phyloP scores from a whole-genome alignment of 2,329 filamentous ascomycete genomes.

The Neonectria sp. region DNA sequence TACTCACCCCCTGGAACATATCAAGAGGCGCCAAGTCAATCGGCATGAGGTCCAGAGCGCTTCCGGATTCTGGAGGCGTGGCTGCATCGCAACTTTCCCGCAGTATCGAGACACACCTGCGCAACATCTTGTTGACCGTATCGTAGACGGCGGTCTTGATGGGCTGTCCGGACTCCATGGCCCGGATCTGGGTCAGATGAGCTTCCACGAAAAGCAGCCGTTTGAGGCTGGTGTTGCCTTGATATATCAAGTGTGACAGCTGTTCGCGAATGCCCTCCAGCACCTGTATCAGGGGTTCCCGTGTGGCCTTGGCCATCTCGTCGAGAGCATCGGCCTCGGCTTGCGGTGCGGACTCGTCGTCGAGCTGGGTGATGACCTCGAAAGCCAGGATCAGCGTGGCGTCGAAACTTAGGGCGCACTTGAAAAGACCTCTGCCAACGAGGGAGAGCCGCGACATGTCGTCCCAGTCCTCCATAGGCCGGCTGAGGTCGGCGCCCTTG shows the following conservation, averaged over 20 bases:
- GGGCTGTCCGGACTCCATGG: conserved; percentile 39
- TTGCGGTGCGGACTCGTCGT: conserved; percentile 38
- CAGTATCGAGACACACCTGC: conserved; percentile 38
- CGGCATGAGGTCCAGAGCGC: conserved; percentile 32
- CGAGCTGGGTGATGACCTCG: conserved; percentile 43
- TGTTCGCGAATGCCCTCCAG: conserved; percentile 40
- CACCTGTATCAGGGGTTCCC: conserved; percentile 39
- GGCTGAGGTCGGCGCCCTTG: conserved; percentile 33
- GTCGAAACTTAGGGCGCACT: conserved; percentile 46
- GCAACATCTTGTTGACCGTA: conserved; percentile 36
- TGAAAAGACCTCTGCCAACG: conserved; percentile 46
- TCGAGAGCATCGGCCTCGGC: conserved; percentile 43
- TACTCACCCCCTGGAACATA: conserved; percentile 39
- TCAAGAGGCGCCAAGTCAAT: conserved; percentile 37
- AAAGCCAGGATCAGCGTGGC: conserved; percentile 43
- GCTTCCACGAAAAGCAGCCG: conserved; percentile 43
- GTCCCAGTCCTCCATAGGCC: conserved; percentile 38
- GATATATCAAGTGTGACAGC: conserved; percentile 35
- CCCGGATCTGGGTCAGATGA: conserved; percentile 43
- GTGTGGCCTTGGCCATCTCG: conserved; percentile 41
- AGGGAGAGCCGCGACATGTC: conserved; percentile 43
- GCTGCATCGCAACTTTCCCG: conserved; percentile 29
- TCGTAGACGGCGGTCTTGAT: conserved; percentile 45
- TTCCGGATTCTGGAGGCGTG: conserved; percentile 39
- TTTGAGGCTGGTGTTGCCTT: conserved; percentile 45